Evolutionary conservation across 2,329 filamentous ascomycete species (phyloP).

Genomic region (Leptosphaerulina australis): DNA sequence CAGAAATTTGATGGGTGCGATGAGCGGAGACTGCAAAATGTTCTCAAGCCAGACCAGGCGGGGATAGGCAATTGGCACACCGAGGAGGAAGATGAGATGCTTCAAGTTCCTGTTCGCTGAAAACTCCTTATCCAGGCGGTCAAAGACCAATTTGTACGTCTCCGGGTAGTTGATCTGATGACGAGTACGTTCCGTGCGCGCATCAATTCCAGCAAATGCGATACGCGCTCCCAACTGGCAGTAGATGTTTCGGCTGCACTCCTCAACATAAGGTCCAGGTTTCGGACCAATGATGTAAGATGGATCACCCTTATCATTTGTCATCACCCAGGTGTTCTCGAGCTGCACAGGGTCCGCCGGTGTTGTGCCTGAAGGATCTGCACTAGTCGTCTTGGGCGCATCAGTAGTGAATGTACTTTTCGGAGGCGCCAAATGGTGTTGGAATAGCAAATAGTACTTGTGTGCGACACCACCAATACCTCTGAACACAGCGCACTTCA

Average conservation of each 20-base stretch:
- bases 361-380: slow-evolving; percentile 58
- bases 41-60: slow-evolving; percentile 97
- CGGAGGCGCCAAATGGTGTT: slow-evolving; percentile 82
- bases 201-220: slow-evolving; percentile 65
- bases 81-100: slow-evolving; percentile 67
- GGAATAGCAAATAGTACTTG: slow-evolving; percentile 70
- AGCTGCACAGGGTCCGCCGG: slow-evolving; percentile 72
- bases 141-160: slow-evolving; percentile 66
- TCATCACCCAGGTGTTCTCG: slow-evolving; percentile 73
- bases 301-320: slow-evolving; percentile 63
- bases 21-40: slow-evolving; percentile 82
- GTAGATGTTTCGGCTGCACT: slow-evolving; percentile 65
- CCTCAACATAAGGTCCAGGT: slow-evolving; percentile 71
- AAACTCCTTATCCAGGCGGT: slow-evolving; percentile 60
- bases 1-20: slow-evolving; percentile 85
- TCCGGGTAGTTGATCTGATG: slow-evolving; percentile 88
- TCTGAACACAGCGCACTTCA: slow-evolving; percentile 68
- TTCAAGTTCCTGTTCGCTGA: slow-evolving; percentile 62
- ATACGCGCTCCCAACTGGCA: slow-evolving; percentile 70
- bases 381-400: slow-evolving; percentile 60
- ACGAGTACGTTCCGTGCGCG: slow-evolving; percentile 76
- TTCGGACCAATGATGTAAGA: slow-evolving; percentile 80
- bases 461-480: slow-evolving; percentile 65
- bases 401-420: slow-evolving; percentile 84
- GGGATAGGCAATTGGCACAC: slow-evolving; percentile 72